Conservation (phyloP, 2,329 filamentous ascomycete genomes). For the Graphilbum fragrans region DNA sequence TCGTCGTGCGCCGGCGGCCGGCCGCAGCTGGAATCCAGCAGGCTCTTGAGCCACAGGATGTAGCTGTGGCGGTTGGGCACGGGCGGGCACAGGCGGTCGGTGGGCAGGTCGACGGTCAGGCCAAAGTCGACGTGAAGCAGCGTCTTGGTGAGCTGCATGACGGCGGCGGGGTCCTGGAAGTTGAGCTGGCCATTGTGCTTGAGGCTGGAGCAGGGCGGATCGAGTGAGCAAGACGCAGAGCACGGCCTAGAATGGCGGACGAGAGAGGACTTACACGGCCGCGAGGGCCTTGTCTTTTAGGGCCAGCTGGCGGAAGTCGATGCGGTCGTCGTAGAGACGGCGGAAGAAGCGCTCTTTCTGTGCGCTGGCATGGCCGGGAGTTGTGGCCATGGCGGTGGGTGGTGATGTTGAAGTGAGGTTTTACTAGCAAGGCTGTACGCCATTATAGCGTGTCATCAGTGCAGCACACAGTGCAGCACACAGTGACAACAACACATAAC, state of each 20-base stretch:
- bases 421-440: too few species aligned
- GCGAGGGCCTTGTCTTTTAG: constrained; percentile 28
- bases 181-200: constrained; percentile 46
- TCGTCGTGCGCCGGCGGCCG: constrained; percentile 16
- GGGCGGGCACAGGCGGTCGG: constrained; percentile 75
- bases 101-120: constrained; percentile 57
- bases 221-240: not conserved
- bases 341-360: constrained; percentile 19
- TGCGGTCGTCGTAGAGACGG: constrained; percentile 25
- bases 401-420: not conserved
- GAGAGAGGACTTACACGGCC: constrained; percentile 20
- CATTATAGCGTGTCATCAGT: too few species aligned
- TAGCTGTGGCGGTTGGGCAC: constrained; percentile 76
- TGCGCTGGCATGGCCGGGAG: not conserved
- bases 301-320: constrained; percentile 31
- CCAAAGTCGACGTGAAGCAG: constrained; percentile 67
- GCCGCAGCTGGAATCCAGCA: constrained; percentile 58
- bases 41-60: constrained; percentile 72
- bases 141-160: constrained; percentile 72
- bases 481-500: too few species aligned
- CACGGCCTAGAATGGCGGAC: not conserved
- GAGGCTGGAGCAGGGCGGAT: constrained; percentile 15
- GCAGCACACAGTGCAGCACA: too few species aligned
- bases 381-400: not conserved
- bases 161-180: constrained; percentile 65